phyloP scores from a whole-genome alignment of 306 rosid genomes.

The Dryas alaskensis region DNA sequence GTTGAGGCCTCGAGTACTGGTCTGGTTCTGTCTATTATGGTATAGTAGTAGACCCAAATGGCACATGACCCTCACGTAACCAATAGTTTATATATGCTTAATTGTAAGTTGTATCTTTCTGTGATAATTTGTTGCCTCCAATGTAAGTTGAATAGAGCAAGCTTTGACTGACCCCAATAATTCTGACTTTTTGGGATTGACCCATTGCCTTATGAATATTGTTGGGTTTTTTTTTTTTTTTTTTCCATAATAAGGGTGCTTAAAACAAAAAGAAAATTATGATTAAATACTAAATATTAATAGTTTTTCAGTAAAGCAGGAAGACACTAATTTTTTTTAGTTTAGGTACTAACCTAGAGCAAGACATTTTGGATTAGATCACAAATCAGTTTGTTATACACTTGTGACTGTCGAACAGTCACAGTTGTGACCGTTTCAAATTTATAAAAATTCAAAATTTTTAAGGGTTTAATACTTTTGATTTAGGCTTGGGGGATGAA shows the following conservation, averaged over 20 bases:
- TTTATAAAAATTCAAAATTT: no score
- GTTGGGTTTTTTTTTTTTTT: background rate
- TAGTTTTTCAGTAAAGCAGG: no score
- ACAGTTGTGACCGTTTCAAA: no score
- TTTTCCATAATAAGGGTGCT: background rate
- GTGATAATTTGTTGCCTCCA: background rate
- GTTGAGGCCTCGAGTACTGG: slow-evolving; percentile 14
- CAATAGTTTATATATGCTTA: background rate
- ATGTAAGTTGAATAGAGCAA: background rate
- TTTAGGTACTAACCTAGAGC: no score
- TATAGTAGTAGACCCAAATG: background rate
- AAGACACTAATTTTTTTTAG: no score
- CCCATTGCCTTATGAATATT: background rate
- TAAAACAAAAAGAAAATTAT: no score
- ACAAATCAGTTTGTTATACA: no score
- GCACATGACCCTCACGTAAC: background rate
- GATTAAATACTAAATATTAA: no score
- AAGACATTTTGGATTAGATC: no score
- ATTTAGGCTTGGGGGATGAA: no score
- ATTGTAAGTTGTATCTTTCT: background rate
- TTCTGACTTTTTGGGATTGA: background rate
- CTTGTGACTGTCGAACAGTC: no score
- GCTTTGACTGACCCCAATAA: background rate
- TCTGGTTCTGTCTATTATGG: background rate
- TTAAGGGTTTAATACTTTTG: no score